Evolutionary conservation across 1,284 basidiomycete genomes (phyloP), one percentile per base, ranked within the genome.

Genomic region (Rhodofomes roseus): DNA sequence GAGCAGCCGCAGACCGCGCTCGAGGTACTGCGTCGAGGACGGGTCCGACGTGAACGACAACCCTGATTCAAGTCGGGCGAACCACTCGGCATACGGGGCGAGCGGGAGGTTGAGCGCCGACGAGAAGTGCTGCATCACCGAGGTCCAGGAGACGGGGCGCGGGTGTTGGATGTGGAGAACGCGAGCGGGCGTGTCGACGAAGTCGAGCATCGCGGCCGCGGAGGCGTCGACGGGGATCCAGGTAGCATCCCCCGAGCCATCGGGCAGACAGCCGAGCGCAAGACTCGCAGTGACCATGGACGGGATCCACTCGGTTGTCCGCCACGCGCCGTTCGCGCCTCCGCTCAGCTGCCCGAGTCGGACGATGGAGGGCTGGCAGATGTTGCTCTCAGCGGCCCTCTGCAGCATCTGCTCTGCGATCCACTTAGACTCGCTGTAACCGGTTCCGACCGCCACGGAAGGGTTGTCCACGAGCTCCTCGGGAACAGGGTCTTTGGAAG

Each of bases 351-450:
- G 59, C 4, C 54, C 54, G 37, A 60, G 39, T 7, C 59, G 54
- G 18, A 59, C 48, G 18, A 60, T 44, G 3, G 54, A 41, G 7
- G 50, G 25, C 6, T 37, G 18, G 54, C 54, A 29, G 22, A 36
- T n/a, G 20, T 44, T 34, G 23, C 40, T 34, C 29, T 50, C 54
- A 8, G 37, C 48, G 3, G 59, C 59, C 9, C 40, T 52, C 1
- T 40, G 51, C 20, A 77, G 61, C 4, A 75, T 59, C 70, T 65
- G 53, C 29, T 70, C 69, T 3, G 63, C 63, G 3, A 68, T 61
- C 66, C 67, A 69, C 57, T 68, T 68, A 18, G 64, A 67, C 52
- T 67, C 64, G 18, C 61, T 58, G 55, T 70, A 70, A 1, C 68
- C 68, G 5, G 56, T 57, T 4, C 60, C 62, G 14, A 67, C 50